Evolutionary conservation across 345 rosid species (phyloP), one percentile per base, ranked within the genome.

Genomic region (Lenwebbia sp.): DNA sequence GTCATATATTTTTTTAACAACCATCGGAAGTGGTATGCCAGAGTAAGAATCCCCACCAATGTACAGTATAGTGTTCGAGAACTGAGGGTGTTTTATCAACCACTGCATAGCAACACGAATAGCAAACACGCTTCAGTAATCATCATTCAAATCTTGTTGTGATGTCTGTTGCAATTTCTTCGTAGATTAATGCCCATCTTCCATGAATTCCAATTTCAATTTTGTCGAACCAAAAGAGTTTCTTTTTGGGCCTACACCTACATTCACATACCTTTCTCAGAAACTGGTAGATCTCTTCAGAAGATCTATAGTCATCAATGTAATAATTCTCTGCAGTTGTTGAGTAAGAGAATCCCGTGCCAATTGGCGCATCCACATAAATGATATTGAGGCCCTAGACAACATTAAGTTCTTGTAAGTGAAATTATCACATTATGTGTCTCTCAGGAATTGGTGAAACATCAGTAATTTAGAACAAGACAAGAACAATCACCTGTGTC

Each of bases 1-100:
- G 13, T 88, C 86, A 51, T 87, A 82, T 76, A 90, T 84, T 40
- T 84, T 83, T 78, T 86, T 50, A 49, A 89, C 89, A 11, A 87
- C 49, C 53, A 90, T 88, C 3, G 92, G 92, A 47, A 88, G 88
- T 52, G 92, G 88, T n/a, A 88, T 86, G 78, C 90, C 92, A 6
- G 92, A 90, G 37, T 90, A 90, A 41, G 92, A 88, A 85, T 90
- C 92, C 37, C 92, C 90, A 33, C 92, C 92, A 21, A 90, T 81
- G 84, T 84, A 90, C 10, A 90, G 86, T 25, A 57, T 70, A 83
- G 87, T 90, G 8, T 84, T 50, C 52, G 55, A 37, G 70, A 30
- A 90, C 44, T 90, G 89, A 33, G 90, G 90, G 50, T 90, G 91
- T 11, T 65, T 54, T 3, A 85, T 13, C 54, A 90, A 23, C 89